Base-by-base conservation (phyloP, 768 basidiomycete species). In the Pleurotus giganteus region DNA sequence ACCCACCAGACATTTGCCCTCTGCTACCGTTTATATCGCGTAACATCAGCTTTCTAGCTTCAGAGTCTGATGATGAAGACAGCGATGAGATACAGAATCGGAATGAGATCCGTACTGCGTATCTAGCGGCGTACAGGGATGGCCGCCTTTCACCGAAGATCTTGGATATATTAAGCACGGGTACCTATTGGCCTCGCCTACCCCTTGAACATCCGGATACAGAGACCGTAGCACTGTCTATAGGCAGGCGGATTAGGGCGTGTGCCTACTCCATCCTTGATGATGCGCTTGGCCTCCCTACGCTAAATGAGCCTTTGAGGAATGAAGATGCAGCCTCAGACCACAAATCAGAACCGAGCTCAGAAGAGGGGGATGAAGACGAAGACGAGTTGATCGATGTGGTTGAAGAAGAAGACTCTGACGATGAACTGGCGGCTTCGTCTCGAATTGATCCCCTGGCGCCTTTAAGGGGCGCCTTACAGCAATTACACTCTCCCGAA, bases 181-280 rank as follows among this genome's bases (percentile, higher is more conserved):
- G 78, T 15, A 83, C 88, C 1, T 84, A 74, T 55, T 92, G 88
- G 88, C 83, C 87, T 4, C 72, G 76, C 29, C 64, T 85, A n/a
- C 91, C 89, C 65, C 76, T 93, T 17, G 91, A 93, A 57, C 80
- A 84, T 59, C 91, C 91, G 0, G 90, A 93, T 66, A 47, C 78
- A 27, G 88, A 90, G 65, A 82, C 82, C 0, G 85, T 87, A 9
- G 72, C 80, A 17, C 70, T 81, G 54, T 84, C 79, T 52, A 78
- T 91, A 11, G 84, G 84, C 4, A 69, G 83, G 27, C 80, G 82
- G 1, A 76, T 91, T 45, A 78, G 87, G 13, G 65, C 71, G 47
- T 89, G 86, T 85, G 70, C 78, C 27, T 88, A 89, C 63, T 76
- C 88, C 0, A 72, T 91, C 23, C 62, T 92, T 37, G 83, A 89